These are phyloP conservation scores for Penicillium palitans DNA, from an alignment of 2,329 filamentous ascomycete genomes.

Conservation along the genomic window DNA sequence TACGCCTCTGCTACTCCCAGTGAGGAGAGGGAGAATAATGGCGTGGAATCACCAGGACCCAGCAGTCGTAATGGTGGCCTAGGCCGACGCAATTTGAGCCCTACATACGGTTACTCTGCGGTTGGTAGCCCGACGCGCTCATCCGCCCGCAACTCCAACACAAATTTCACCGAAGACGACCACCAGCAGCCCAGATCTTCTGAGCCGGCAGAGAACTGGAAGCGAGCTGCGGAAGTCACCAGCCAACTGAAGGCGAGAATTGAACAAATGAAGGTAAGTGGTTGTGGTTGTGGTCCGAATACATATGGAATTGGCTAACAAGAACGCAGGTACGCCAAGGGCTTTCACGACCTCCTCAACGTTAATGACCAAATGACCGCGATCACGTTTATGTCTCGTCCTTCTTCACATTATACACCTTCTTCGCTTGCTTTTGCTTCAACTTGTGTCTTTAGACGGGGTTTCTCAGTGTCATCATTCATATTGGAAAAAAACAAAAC, in stretches of 20 bases:
- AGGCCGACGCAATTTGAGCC: conserved; percentile 47
- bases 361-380: conserved; percentile 36
- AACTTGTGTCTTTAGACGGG: conserved; percentile 18
- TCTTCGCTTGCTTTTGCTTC: conserved; percentile 15
- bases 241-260: conserved; percentile 96
- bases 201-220: conserved; percentile 86
- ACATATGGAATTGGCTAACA: conserved; percentile 1
- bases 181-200: conserved; percentile 34
- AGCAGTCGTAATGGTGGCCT: conserved; percentile 35
- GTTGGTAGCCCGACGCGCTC: conserved; percentile 43
- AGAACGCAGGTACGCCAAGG: conserved; percentile 45
- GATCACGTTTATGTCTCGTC: conserved; percentile 21
- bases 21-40: conserved; percentile 72
- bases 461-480: conserved; percentile 13
- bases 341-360: conserved; percentile 41
- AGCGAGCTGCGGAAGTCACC: conserved; percentile 92
- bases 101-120: conserved; percentile 42
- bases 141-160: conserved; percentile 32
- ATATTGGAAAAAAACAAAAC: conserved; percentile 3
- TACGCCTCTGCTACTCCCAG: conserved; percentile 57
- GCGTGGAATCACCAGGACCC: conserved; percentile 40
- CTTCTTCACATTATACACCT: conserved; percentile 15
- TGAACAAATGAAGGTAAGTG: conserved; percentile 85
- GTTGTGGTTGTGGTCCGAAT: not conserved
- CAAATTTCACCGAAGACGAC: conserved; percentile 39